Base-by-base conservation (phyloP, 1,284 basidiomycete species). In the Trametes sp. region DNA sequence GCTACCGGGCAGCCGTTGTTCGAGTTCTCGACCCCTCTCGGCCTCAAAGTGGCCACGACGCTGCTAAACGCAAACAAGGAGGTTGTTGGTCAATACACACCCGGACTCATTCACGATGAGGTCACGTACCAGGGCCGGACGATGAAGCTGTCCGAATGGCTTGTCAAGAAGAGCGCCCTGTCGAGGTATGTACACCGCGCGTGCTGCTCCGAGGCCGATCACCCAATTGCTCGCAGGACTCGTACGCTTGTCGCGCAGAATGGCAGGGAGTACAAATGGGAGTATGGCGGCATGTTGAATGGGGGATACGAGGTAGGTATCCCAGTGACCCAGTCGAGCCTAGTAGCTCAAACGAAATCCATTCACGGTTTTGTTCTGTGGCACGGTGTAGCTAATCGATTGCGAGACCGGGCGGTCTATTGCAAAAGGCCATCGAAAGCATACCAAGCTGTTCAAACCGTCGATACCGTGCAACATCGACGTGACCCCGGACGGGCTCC, bases 251-350 rank as follows among this genome's bases (percentile, higher is more conserved):
- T 24, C 2, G 53, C 53, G 4, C n/a, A 19, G 13, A 45, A 54
- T n/a, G 53, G 53, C 24, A 45, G 29, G 53, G 24, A 21, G 41
- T 54, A 54, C n/a, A 33, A 44, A 8, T 54, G 53, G 53, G n/a
- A 33, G 23, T n/a, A 45, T 9, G 23, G 35, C 33, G 48, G 48
- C 8, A 16, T 28, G 23, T 41, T 1, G 7, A 46, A 26, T 4
- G 23, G 3, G 5, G 23, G 24, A 45, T 26, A 16, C 6, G 21
- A 26, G 21, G 42, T 45, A 23, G n/a, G n/a, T n/a, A n/a, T n/a
- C n/a, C n/a, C n/a, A n/a, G n/a, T 23, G 42, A 11, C 21, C 21
- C 19, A 26, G 7, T 10, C 42, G 23, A 9, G 24, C 19, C 10
- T 23, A 4, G 24, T 8, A 9, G n/a, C n/a, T n/a, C n/a, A n/a